Conservation (phyloP, 345 rosid species). For the Acer negundo region DNA sequence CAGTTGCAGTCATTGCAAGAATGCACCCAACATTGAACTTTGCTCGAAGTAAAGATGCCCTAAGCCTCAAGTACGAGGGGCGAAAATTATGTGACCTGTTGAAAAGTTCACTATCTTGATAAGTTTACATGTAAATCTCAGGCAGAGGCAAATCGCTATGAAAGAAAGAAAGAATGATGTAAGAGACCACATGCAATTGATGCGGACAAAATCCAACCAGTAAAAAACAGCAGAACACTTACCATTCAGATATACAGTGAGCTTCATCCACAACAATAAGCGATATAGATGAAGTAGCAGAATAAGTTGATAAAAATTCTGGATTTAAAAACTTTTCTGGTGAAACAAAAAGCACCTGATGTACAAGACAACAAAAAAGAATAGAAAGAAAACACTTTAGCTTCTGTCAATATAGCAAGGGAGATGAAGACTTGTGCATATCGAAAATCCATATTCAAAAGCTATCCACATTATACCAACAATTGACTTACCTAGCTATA, state of each 20-base stretch:
- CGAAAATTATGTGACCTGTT: conserved; percentile 97
- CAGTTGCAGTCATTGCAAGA: conserved; percentile 99
- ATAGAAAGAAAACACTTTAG: conserved; percentile 10
- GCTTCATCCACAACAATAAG: conserved; percentile 98
- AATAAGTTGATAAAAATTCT: conserved; percentile 69
- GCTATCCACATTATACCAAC: background rate
- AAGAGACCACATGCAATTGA: background rate
- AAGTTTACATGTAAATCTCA: conserved; percentile 7
- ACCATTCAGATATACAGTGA: conserved; percentile 98
- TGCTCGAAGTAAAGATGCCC: conserved; percentile 75
- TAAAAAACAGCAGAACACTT: conserved; percentile 32
- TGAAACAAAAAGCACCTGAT: conserved; percentile 94
- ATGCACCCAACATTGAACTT: conserved; percentile 66
- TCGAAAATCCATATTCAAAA: background rate
- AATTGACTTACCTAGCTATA: background rate
- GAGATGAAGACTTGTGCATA: background rate
- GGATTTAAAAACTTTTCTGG: conserved; percentile 86
- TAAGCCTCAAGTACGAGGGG: conserved; percentile 94
- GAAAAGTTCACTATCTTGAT: conserved; percentile 17
- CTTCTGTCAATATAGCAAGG: background rate
- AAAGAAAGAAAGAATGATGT: conserved; percentile 12
- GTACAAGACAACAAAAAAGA: conserved; percentile 8
- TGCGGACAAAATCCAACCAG: background rate
- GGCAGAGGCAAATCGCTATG: background rate
- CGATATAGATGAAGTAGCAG: conserved; percentile 50